Evolutionary conservation across 108 stramenopile species (phyloP).

Genomic region (Nitzschia sp.): DNA sequence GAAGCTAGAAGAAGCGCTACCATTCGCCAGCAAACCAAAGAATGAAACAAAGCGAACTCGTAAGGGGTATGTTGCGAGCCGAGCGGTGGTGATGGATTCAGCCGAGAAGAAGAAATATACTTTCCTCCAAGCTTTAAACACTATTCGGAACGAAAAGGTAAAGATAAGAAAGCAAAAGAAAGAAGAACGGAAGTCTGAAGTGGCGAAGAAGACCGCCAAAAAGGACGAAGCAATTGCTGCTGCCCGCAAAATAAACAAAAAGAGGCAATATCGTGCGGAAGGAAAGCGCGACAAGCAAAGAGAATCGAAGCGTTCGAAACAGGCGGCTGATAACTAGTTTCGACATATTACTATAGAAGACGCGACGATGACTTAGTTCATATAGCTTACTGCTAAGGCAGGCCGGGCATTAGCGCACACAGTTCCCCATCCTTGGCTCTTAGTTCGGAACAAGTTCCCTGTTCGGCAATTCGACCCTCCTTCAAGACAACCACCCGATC

Average conservation of each 20-base stretch:
- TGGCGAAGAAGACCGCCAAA: constrained; percentile 64
- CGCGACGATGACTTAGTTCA: neutral
- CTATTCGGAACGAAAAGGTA: constrained; percentile 86
- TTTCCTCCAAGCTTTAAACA: constrained; percentile 82
- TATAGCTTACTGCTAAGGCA: constrained; percentile 1
- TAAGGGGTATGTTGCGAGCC: constrained; percentile 80
- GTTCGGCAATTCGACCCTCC: constrained; percentile 61
- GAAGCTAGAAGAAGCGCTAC: constrained; percentile 89
- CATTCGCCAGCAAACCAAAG: constrained; percentile 94
- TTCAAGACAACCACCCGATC: constrained; percentile 72
- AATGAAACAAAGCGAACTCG: constrained; percentile 64
- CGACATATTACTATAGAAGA: neutral
- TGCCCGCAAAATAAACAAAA: constrained; percentile 67
- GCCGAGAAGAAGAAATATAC: constrained; percentile 79
- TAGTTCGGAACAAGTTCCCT: constrained; percentile 52
- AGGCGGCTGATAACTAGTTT: constrained; percentile 8
- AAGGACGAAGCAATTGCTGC: constrained; percentile 67
- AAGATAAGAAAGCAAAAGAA: constrained; percentile 71
- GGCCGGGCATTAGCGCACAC: constrained; percentile 64
- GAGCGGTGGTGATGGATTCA: constrained; percentile 82
- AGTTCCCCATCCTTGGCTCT: constrained; percentile 48
- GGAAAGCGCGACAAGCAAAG: constrained; percentile 74
- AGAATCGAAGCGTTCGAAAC: constrained; percentile 53
- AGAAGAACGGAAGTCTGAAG: constrained; percentile 49
- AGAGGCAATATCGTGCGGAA: constrained; percentile 76